A percentile compares a stretch with the other conserved stretches of the same genome.
Evolutionary conservation across 2,329 filamentous ascomycete genomes (phyloP).

Genomic region (Peltaster fructicola): DNA sequence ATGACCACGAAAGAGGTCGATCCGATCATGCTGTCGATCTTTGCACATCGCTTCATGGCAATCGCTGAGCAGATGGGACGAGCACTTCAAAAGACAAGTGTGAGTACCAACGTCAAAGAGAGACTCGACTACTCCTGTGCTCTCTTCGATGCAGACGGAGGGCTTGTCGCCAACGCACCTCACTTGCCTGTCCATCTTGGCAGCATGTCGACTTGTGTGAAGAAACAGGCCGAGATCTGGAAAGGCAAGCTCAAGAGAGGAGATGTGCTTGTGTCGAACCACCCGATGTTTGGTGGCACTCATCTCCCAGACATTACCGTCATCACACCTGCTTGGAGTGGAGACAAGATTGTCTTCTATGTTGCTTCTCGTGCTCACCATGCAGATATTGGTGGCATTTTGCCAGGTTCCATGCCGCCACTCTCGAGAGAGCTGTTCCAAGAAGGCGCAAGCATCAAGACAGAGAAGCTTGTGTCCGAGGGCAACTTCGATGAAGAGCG

Average conservation of each 20-base stretch:
- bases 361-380: slow-evolving; percentile 67
- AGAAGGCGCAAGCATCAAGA: slow-evolving; percentile 38
- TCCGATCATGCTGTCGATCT: slow-evolving; percentile 61
- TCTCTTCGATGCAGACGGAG: slow-evolving; percentile 58
- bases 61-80: slow-evolving; percentile 75
- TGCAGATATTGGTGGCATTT: slow-evolving; percentile 68
- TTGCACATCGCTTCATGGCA: slow-evolving; percentile 69
- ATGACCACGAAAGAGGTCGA: slow-evolving; percentile 43
- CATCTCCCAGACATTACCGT: slow-evolving; percentile 73
- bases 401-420: slow-evolving; percentile 70
- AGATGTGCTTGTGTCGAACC: slow-evolving; percentile 70
- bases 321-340: slow-evolving; percentile 61
- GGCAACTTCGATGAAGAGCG: slow-evolving; percentile 64
- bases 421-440: slow-evolving; percentile 44
- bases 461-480: slow-evolving; percentile 52
- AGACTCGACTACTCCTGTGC: slow-evolving; percentile 71
- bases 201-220: slow-evolving; percentile 71
- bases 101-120: slow-evolving; percentile 68
- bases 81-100: slow-evolving; percentile 61
- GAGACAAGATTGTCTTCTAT: slow-evolving; percentile 62
- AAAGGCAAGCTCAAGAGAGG: slow-evolving; percentile 58
- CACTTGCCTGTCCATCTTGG: slow-evolving; percentile 69
- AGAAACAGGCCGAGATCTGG: slow-evolving; percentile 66
- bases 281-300: slow-evolving; percentile 69
- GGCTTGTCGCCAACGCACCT: slow-evolving; percentile 59